Base-by-base conservation (phyloP, 441 rosid species). In the Rhodomyrtus psidioides region DNA sequence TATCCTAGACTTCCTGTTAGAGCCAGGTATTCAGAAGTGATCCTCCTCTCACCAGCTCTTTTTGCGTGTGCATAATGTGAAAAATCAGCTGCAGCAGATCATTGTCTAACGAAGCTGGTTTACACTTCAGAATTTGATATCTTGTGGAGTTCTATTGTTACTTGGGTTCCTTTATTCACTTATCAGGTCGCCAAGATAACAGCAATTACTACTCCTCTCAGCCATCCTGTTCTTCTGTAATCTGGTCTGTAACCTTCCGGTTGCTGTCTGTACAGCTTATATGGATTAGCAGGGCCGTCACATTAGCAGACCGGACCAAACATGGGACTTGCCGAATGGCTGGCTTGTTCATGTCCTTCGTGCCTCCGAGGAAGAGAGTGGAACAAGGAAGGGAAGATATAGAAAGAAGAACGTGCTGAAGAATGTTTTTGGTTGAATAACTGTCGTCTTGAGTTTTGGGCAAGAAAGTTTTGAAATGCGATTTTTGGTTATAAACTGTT, bases 361-460 rank as follows among this genome's bases (percentile, higher is more conserved):
- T 0, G 8, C 34, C 15, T 65, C 0, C 5, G 49, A 19, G 49
- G 8, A 34, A 5, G 79, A 65, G 24, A 9, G 0, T 4, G 76
- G 9, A 65, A 0, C 0, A 9, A 23, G 76, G 15, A 34, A 65
- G 46, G 76, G 7, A 65, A 62, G 1, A 65, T 19, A 4, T 14
- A 34, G 26, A 19, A 65, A 34, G 46, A 5, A n/a, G n/a, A n/a
- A 62, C 1, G 44, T 28, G 75, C 75, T 4, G 7, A 17, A 62
- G 75, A 62, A 65, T 34, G 76, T 30, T 39, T 19, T 65, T n/a
- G 76, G 46, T 65, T 65, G 76, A 65, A 34, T 65, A 5, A 19
- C 46, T 17, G 26, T 65, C 1, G 7, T 65, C n/a, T 62, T 21
- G 4, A 30, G 76, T 65, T 30, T 9, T 34, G 76, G 76, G 46